A percentile compares a stretch with the other conserved stretches of the same genome.
These are phyloP conservation scores for Ophiostoma australiae DNA, from an alignment of 2,329 filamentous ascomycete species.

Conservation along the genomic window DNA sequence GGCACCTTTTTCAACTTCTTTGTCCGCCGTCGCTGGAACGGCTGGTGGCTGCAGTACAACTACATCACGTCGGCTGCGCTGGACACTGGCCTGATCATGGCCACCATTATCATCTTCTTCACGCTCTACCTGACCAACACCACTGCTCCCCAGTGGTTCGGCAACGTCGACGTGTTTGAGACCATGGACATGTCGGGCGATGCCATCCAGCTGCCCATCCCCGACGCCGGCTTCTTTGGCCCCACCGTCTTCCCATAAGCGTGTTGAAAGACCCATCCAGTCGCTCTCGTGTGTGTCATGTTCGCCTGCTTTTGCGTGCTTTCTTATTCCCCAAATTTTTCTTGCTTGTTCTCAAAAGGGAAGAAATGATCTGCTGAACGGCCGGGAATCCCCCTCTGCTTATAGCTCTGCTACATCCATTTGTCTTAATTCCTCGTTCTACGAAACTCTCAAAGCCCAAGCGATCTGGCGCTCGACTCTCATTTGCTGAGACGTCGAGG, in stretches of 20 bases:
- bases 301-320: neutral
- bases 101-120: slow-evolving; percentile 66
- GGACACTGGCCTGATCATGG: slow-evolving; percentile 62
- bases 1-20: slow-evolving; percentile 65
- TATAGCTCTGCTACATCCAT: neutral
- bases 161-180: slow-evolving; percentile 42
- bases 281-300: neutral
- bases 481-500: neutral
- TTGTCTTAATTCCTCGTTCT: slow-evolving; percentile 17
- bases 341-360: neutral
- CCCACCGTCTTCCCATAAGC: slow-evolving; percentile 24
- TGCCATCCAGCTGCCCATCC: slow-evolving; percentile 21
- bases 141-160: slow-evolving; percentile 57
- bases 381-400: neutral
- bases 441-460: slow-evolving; percentile 27
- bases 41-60: slow-evolving; percentile 76
- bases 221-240: slow-evolving; percentile 24
- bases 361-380: neutral
- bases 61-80: slow-evolving; percentile 68
- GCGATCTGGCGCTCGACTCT: neutral
- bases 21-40: slow-evolving; percentile 59
- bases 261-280: neutral
- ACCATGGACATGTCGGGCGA: slow-evolving; percentile 22
- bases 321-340: neutral
- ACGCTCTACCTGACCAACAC: slow-evolving; percentile 57